Conservation (phyloP, 805 yeast genomes). For the Starmera pachycereana region DNA sequence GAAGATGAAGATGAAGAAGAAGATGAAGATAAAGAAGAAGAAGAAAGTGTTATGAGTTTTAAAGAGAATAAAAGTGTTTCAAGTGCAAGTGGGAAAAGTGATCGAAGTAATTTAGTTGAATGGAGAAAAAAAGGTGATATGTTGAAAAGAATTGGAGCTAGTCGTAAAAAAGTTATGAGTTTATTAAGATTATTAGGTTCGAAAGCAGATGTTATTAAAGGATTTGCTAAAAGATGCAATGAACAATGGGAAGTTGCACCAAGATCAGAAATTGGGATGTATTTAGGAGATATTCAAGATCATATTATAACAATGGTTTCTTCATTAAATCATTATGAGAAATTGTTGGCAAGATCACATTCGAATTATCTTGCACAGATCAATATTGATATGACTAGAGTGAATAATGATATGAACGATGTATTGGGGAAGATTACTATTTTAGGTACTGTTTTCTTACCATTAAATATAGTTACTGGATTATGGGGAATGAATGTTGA, state of each 20-base stretch:
- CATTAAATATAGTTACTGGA: constrained; percentile 92
- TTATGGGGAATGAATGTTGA: constrained; percentile 98
- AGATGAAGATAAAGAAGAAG: constrained; percentile 1
- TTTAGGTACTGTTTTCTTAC: constrained; percentile 89
- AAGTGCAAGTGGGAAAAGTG: constrained; percentile 21
- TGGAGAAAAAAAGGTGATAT: constrained; percentile 94
- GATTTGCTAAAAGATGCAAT: constrained; percentile 83
- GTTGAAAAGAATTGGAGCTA: constrained; percentile 90
- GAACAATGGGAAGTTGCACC: constrained; percentile 79
- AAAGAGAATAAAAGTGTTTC: constrained; percentile 15
- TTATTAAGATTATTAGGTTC: constrained; percentile 74
- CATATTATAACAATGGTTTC: constrained; percentile 97
- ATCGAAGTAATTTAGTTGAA: constrained; percentile 37
- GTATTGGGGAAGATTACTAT: constrained; percentile 89
- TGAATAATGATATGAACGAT: constrained; percentile 94
- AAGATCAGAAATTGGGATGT: constrained; percentile 82
- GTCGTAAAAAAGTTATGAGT: constrained; percentile 91
- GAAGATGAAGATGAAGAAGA: constrained; percentile 19
- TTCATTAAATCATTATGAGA: constrained; percentile 88
- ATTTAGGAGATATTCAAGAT: constrained; percentile 94
- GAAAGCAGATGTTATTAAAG: constrained; percentile 96
- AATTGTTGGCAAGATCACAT: constrained; percentile 87
- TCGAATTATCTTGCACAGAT: constrained; percentile 94
- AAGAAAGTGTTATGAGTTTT: constrained; percentile 8
- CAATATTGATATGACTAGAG: constrained; percentile 95